A percentile compares a stretch with the other conserved stretches of the same genome.
phyloP scores from a whole-genome alignment of 2,329 filamentous ascomycete genomes.

The Trichophyton mentagrophytes region DNA sequence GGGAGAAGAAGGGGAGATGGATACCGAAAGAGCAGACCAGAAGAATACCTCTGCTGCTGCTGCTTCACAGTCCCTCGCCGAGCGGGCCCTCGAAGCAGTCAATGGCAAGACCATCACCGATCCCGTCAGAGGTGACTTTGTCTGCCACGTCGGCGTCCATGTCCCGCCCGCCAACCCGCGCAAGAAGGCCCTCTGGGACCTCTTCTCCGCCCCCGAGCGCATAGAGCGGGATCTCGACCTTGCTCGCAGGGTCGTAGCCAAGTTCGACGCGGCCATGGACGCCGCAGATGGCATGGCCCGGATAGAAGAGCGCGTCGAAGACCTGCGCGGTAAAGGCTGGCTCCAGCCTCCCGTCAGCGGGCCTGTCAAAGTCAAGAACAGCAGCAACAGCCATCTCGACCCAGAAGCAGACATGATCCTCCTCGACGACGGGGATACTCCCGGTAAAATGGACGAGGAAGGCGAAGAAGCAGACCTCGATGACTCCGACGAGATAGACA shows the following conservation, averaged over 20 bases:
- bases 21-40: neutral
- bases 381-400: conserved; percentile 37
- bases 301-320: conserved; percentile 77
- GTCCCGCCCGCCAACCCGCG: conserved; percentile 72
- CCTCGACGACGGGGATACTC: conserved; percentile 41
- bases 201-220: conserved; percentile 88
- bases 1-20: conserved; percentile 35
- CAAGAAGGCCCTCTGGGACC: conserved; percentile 93
- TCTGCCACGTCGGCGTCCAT: conserved; percentile 92
- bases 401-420: conserved; percentile 29
- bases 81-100: conserved; percentile 83
- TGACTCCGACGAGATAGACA: conserved; percentile 67
- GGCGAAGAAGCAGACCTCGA: conserved; percentile 53
- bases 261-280: conserved; percentile 73
- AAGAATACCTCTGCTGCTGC: neutral
- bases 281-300: conserved; percentile 64
- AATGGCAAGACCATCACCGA: conserved; percentile 97
- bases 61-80: conserved; percentile 44
- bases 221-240: conserved; percentile 81
- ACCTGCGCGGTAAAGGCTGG: conserved; percentile 60
- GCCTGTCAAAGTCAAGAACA: conserved; percentile 31
- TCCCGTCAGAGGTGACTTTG: conserved; percentile 85
- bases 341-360: conserved; percentile 51
- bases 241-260: conserved; percentile 67
- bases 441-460: conserved; percentile 49